Percentiles rank a stretch among this genome's conserved stretches.
phyloP scores from a whole-genome alignment of 1,284 basidiomycete species.

The Rhodotorula sp. region DNA sequence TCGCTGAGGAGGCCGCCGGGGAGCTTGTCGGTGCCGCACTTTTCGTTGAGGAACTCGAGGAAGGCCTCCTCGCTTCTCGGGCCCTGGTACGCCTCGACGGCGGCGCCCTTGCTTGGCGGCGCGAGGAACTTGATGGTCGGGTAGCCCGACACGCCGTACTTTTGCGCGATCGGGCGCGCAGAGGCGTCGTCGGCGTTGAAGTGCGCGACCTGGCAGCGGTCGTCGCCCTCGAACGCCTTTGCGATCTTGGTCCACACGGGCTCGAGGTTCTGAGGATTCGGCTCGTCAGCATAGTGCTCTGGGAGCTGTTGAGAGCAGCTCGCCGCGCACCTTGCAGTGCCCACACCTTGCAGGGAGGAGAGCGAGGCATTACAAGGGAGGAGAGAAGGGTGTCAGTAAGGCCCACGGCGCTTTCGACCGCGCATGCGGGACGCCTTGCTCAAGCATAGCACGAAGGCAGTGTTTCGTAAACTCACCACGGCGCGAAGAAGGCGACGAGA shows the following conservation, averaged over 20 bases:
- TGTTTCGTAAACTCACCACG: slow-evolving; percentile 25
- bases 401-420: too few species aligned
- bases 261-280: slow-evolving; percentile 54
- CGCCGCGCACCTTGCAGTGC: slow-evolving; percentile 52
- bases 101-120: slow-evolving; percentile 61
- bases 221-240: slow-evolving; percentile 72
- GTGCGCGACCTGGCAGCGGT: slow-evolving; percentile 81
- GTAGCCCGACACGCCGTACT: slow-evolving; percentile 56
- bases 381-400: too few species aligned
- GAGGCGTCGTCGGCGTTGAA: slow-evolving; percentile 82
- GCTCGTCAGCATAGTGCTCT: neutral
- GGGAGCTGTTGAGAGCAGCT: too few species aligned
- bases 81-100: slow-evolving; percentile 55
- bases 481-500: slow-evolving; percentile 59
- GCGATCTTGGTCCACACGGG: slow-evolving; percentile 85
- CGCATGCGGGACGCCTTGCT: too few species aligned
- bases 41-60: slow-evolving; percentile 68
- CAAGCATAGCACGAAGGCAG: too few species aligned
- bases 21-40: slow-evolving; percentile 81
- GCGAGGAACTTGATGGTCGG: slow-evolving; percentile 73
- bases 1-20: slow-evolving; percentile 78
- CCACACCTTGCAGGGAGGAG: too few species aligned
- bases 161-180: slow-evolving; percentile 74
- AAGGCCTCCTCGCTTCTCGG: slow-evolving; percentile 55
- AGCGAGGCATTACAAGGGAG: too few species aligned